Evolutionary conservation across 768 basidiomycete species (phyloP), one percentile per base, ranked within the genome.

Genomic region (Dacryopinax primogenitus): DNA sequence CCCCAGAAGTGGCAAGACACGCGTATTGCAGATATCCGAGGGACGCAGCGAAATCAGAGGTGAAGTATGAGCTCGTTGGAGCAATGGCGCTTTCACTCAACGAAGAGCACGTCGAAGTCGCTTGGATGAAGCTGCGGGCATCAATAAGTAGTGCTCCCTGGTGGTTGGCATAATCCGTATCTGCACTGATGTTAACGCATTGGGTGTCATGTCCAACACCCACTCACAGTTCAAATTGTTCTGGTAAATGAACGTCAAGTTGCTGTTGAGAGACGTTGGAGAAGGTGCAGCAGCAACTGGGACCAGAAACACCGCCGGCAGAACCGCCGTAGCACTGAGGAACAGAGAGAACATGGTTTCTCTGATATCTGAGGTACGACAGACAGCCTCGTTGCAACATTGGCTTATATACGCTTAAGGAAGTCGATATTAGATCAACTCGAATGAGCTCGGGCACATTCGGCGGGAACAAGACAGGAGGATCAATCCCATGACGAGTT

Each of bases 141-240:
- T 35, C 33, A 30, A 69, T 33, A 13, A 69, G 64, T 7, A 69
- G 45, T 1, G 67, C 62, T 12, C 63, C 62, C n/a, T 63, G 28
- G 35, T 69, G 67, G 16, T 64, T 62, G 7, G 36, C 47, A 28
- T 62, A 67, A 72, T 16, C 66, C 21, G 64, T 33, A 33, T 45
- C 64, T 65, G 47, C 21, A 3, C 12, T 51, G n/a, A 16, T 44
- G 13, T 63, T 33, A 63, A 1, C 21, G 16, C 18, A 63, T 18
- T 15, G n/a, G 30, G 11, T 39, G 12, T 39, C 18, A 35, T 21
- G n/a, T 15, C 18, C 18, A 30, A n/a, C 30, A 51, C 15, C n/a
- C 9, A 39, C 66, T 18, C 21, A 73, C 74, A 75, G 65, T 76
- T 71, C 11, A 76, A 70, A 39, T 76, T 72, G 47, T 76, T 76